A percentile compares a stretch with the other conserved stretches of the same genome.
phyloP scores from a whole-genome alignment of 2,329 filamentous ascomycete genomes.

The Sphaerulina populicola region DNA sequence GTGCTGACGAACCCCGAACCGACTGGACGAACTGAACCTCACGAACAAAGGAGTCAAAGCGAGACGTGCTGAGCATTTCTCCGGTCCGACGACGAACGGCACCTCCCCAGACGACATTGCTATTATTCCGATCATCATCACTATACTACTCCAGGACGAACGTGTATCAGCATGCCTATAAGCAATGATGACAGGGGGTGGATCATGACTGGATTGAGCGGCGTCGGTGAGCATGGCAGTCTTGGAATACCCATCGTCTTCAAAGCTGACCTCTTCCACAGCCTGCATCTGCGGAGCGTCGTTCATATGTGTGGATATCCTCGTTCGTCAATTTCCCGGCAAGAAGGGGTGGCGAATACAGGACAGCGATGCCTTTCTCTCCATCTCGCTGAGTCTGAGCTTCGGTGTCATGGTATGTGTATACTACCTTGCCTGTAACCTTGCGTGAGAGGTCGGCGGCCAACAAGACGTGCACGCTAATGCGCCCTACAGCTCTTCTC shows the following conservation, averaged over 20 bases:
- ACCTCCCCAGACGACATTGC: background rate
- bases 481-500: slow-evolving; percentile 66
- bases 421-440: too few species aligned
- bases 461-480: slow-evolving; percentile 7
- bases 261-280: slow-evolving; percentile 26
- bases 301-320: slow-evolving; percentile 77
- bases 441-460: background rate
- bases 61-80: background rate
- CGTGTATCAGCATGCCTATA: slow-evolving; percentile 38
- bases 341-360: slow-evolving; percentile 75
- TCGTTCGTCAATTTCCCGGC: slow-evolving; percentile 64
- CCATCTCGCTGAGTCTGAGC: slow-evolving; percentile 79
- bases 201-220: slow-evolving; percentile 80
- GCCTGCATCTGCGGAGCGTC: slow-evolving; percentile 62
- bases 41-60: background rate
- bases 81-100: background rate
- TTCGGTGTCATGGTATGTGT: slow-evolving; percentile 84
- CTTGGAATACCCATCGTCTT: background rate
- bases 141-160: background rate
- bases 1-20: slow-evolving; percentile 4
- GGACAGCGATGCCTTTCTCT: slow-evolving; percentile 80
- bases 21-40: background rate
- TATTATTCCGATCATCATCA: background rate
- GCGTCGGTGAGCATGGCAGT: slow-evolving; percentile 51
- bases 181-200: slow-evolving; percentile 84